Evolutionary conservation across 345 rosid species (phyloP), one percentile per base, ranked within the genome.

Genomic region (Boechera divaricarpa): DNA sequence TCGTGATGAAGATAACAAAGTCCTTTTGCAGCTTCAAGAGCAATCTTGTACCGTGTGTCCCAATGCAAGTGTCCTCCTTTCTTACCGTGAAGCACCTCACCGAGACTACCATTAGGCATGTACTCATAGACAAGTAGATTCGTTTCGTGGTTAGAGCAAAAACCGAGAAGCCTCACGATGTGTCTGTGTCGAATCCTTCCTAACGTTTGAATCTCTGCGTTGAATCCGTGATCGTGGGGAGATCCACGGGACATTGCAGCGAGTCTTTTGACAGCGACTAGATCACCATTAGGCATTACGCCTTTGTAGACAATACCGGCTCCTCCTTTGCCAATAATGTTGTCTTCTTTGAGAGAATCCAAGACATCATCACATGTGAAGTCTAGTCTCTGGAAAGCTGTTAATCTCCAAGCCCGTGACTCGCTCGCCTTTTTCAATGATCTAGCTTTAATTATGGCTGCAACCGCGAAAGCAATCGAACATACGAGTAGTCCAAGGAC

Each of bases 351-450:
- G 77, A 93, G 85, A 78, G 86, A 83, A 72, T 91, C 92, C 77
- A 93, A 76, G 39, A 93, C 89, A 77, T 93, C 95, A 49, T 93
- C 98, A 49, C 87, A 88, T 31, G 89, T 85, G 82, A 93, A 91
- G 79, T 93, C 97, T 82, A 91, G 73, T 63, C 97, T 90, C 76
- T 93, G 98, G 89, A 93, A 93, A n/a, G 98, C 92, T n/a, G 97
- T 93, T 72, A 93, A 51, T 75, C 85, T 91, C 98, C 98, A 93
- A 18, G 98, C 88, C 0, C 98, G 90, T 38, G 95, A 81, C 42
- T 89, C 91, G 12, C 90, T 91, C 3, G 97, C 97, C 78, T 89
- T 93, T 54, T 89, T 91, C 83, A 93, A 79, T 0, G 90, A 88
- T 41, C 97, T 80, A 51, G 97, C 98, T 79, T 93, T 93, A 75